phyloP scores from a whole-genome alignment of 495 filamentous ascomycete species.

The Neohortaea acidophila region DNA sequence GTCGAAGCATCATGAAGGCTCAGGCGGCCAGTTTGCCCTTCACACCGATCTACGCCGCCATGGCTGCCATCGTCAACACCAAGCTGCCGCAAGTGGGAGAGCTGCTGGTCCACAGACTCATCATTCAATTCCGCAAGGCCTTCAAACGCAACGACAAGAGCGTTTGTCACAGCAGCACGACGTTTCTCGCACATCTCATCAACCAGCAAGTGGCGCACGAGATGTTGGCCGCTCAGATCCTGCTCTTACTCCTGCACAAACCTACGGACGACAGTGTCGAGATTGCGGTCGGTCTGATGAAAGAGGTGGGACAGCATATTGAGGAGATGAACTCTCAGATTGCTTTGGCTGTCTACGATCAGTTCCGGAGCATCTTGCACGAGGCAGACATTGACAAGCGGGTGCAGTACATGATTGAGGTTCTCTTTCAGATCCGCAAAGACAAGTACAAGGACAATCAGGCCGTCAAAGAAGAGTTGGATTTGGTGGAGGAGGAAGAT shows the following conservation, averaged over 20 bases:
- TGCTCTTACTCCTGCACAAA: conserved; percentile 76
- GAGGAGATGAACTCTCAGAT: conserved; percentile 86
- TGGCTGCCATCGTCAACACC: conserved; percentile 93
- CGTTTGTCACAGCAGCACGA: conserved; percentile 77
- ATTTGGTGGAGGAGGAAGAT: conserved; percentile 92
- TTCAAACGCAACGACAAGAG: conserved; percentile 96
- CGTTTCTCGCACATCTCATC: conserved; percentile 84
- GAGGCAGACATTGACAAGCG: conserved; percentile 93
- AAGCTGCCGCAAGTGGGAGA: conserved; percentile 93
- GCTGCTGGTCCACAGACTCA: conserved; percentile 66
- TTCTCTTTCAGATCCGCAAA: conserved; percentile 90
- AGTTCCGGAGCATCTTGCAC: conserved; percentile 86
- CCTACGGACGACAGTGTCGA: conserved; percentile 97
- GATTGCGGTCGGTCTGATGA: conserved; percentile 81
- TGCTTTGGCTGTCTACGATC: conserved; percentile 79
- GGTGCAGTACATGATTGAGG: conserved; percentile 97
- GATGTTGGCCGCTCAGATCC: conserved; percentile 77
- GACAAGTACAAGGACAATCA: conserved; percentile 93
- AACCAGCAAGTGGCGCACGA: conserved; percentile 95
- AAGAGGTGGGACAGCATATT: conserved; percentile 81
- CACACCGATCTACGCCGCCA: conserved; percentile 83
- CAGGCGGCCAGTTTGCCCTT: conserved; percentile 94
- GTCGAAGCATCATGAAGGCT: conserved; percentile 91
- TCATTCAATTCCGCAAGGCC: conserved; percentile 86
- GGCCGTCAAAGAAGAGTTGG: conserved; percentile 78